Evolutionary conservation across 345 rosid species (phyloP).

Genomic region (Moricandia arvensis): DNA sequence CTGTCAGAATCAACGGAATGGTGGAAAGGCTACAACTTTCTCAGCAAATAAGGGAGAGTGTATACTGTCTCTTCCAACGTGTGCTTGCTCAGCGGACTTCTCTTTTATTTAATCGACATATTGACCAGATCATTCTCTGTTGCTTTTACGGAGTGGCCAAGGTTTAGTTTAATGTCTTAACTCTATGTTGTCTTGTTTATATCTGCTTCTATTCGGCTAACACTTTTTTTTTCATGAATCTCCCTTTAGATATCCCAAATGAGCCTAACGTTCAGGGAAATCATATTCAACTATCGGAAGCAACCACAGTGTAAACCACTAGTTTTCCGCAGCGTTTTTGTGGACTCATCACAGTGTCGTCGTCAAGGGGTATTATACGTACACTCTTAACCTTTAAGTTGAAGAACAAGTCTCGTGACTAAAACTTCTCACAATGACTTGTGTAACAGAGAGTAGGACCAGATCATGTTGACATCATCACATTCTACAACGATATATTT

Average conservation of each 20-base stretch:
- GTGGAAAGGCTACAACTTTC: constrained; percentile 78
- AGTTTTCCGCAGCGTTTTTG: constrained; percentile 81
- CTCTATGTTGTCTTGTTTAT: constrained; percentile 6
- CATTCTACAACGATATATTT: constrained; percentile 50
- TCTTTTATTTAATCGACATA: constrained; percentile 75
- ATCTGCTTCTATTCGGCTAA: constrained; percentile 21
- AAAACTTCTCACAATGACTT: constrained; percentile 31
- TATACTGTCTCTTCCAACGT: constrained; percentile 68
- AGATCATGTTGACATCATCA: constrained; percentile 87
- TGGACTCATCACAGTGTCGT: constrained; percentile 64
- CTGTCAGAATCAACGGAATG: constrained; percentile 81
- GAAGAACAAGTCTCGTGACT: constrained; percentile 19
- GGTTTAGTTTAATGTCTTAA: constrained; percentile 48
- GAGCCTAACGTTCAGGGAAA: constrained; percentile 76
- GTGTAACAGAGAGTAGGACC: constrained; percentile 69
- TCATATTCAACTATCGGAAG: constrained; percentile 81
- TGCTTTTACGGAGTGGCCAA: constrained; percentile 86
- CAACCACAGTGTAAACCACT: constrained; percentile 95
- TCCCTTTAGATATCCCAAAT: constrained; percentile 74
- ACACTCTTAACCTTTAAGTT: not conserved
- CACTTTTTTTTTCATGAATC: constrained; percentile 29
- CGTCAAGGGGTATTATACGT: constrained; percentile 41
- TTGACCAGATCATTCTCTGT: constrained; percentile 83
- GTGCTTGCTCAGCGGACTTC: constrained; percentile 61
- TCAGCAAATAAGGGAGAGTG: constrained; percentile 69